These are phyloP conservation scores for Pseudocercospora fuligena DNA, from an alignment of 2,329 filamentous ascomycete species.

Conservation along the genomic window DNA sequence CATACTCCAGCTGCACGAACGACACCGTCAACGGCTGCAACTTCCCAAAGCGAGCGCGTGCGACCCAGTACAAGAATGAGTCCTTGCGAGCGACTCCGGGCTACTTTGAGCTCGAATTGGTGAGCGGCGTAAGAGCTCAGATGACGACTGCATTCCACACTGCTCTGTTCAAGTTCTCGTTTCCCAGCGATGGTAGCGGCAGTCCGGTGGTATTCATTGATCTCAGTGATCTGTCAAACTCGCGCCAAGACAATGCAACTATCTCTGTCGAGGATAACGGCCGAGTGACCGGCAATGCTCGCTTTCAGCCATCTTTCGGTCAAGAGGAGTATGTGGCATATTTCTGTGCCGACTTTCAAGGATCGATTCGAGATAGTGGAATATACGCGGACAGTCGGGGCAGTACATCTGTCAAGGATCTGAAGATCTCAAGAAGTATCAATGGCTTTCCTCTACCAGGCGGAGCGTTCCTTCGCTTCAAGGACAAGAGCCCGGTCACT, in stretches of 20 bases:
- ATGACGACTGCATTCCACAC: slow-evolving; percentile 65
- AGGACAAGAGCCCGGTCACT: slow-evolving; percentile 48
- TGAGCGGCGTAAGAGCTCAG: slow-evolving; percentile 61
- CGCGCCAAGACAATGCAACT: slow-evolving; percentile 58
- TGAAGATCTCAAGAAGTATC: slow-evolving; percentile 41
- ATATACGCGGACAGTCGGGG: slow-evolving; percentile 61
- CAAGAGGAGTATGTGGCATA: slow-evolving; percentile 61
- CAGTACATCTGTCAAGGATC: slow-evolving; percentile 48
- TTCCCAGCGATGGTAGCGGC: slow-evolving; percentile 45
- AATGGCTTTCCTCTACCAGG: slow-evolving; percentile 47
- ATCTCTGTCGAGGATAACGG: slow-evolving; percentile 60
- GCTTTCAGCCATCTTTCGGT: slow-evolving; percentile 66
- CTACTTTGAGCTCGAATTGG: slow-evolving; percentile 62
- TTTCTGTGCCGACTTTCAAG: slow-evolving; percentile 65
- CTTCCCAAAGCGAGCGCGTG: slow-evolving; percentile 57
- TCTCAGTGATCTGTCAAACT: slow-evolving; percentile 61
- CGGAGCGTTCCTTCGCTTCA: slow-evolving; percentile 51
- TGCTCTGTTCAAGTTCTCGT: slow-evolving; percentile 64
- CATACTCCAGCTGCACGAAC: slow-evolving; percentile 64
- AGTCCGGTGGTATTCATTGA: slow-evolving; percentile 64
- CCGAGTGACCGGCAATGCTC: slow-evolving; percentile 62
- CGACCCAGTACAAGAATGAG: slow-evolving; percentile 53
- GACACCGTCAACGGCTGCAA: slow-evolving; percentile 65
- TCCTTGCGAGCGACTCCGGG: slow-evolving; percentile 61
- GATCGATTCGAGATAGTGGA: slow-evolving; percentile 51